A percentile compares a stretch with the other conserved stretches of the same genome.
Evolutionary conservation across 345 rosid genomes (phyloP).

Genomic region (Citrus cavaleriei): DNA sequence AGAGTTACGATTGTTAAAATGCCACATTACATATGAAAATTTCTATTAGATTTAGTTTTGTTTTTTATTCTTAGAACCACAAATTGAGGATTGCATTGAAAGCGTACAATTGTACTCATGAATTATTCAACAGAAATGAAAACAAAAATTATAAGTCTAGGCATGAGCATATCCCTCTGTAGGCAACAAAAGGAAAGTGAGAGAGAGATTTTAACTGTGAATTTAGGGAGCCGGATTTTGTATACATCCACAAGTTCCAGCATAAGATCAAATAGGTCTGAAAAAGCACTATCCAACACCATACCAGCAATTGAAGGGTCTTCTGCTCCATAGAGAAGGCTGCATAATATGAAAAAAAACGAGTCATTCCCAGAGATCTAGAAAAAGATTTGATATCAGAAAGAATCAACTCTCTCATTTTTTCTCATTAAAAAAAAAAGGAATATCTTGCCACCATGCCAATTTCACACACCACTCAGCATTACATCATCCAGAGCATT

Average conservation of each 20-base stretch:
- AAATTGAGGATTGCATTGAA: not conserved
- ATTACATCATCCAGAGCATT: not conserved
- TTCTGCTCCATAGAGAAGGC: conserved; percentile 95
- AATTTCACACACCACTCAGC: not conserved
- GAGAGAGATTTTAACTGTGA: conserved; percentile 55
- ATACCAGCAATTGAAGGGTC: conserved; percentile 98
- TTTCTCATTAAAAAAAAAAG: not conserved
- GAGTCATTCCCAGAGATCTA: not conserved
- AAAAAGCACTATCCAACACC: conserved; percentile 97
- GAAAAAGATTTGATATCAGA: not conserved
- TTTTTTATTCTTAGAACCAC: not conserved
- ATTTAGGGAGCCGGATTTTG: conserved; percentile 90
- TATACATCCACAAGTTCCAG: conserved; percentile 94
- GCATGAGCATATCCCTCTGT: not conserved
- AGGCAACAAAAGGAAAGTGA: not conserved
- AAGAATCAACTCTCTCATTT: not conserved
- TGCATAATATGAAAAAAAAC: conserved; percentile 32
- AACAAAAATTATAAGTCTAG: not conserved
- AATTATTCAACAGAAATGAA: not conserved
- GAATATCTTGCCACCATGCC: not conserved
- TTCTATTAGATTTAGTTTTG: not conserved
- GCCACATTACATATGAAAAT: not conserved
- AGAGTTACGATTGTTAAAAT: not conserved
- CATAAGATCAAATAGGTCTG: conserved; percentile 94
- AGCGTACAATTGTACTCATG: not conserved